Evolutionary conservation across 495 filamentous ascomycete genomes (phyloP).

Genomic region (Astrocystis sublimbata): DNA sequence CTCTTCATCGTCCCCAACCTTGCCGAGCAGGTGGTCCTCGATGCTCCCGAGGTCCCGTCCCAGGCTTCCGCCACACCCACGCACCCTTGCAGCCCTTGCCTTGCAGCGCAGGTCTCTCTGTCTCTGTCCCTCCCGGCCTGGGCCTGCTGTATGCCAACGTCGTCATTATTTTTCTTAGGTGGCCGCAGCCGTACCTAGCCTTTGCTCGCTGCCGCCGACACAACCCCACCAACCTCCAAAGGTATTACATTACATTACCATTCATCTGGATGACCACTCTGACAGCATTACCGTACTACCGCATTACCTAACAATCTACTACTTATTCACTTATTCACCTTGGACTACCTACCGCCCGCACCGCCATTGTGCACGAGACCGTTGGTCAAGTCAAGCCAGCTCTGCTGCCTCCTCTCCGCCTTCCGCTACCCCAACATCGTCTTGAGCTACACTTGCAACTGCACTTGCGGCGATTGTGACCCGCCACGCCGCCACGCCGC

Average conservation of each 20-base stretch:
- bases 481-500: neutral
- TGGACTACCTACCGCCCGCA: no score
- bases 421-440: neutral
- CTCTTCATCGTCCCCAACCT: neutral
- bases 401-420: neutral
- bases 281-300: neutral
- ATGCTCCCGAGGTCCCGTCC: neutral
- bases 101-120: neutral
- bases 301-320: neutral
- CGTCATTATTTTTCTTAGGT: constrained; percentile 15
- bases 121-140: neutral
- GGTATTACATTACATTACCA: constrained; percentile 2
- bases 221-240: constrained; percentile 15
- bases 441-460: constrained; percentile 3
- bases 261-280: no score
- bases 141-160: constrained; percentile 5
- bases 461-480: neutral
- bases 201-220: constrained; percentile 4
- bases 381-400: neutral
- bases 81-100: neutral
- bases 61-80: neutral
- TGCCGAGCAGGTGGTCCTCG: no score
- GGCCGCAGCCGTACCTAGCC: neutral
- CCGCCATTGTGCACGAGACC: neutral
- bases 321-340: no score